A percentile compares a stretch with the other conserved stretches of the same genome.
Conservation (phyloP, 108 stramenopile species). For the Pseudonitzschia multistriata region DNA sequence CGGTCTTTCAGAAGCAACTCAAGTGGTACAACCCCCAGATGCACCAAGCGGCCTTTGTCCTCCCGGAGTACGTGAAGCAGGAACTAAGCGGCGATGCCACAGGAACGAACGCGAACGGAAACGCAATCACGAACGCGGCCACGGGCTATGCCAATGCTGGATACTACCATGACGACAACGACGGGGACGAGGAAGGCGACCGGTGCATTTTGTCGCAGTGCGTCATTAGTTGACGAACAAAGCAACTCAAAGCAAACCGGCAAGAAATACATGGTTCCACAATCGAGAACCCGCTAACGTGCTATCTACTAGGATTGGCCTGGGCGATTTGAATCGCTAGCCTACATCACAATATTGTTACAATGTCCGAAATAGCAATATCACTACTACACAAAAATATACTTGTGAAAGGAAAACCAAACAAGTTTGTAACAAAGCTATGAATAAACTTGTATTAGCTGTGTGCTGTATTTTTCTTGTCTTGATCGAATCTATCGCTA, state of each 20-base stretch:
- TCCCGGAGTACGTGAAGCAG: constrained; percentile 45
- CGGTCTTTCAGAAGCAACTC: constrained; percentile 33
- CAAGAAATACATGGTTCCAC: too few relatives aligned
- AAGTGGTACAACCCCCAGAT: constrained; percentile 72
- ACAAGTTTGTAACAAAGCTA: too few relatives aligned
- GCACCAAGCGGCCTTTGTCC: constrained; percentile 73
- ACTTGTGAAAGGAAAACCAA: too few relatives aligned
- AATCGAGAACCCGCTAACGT: too few relatives aligned
- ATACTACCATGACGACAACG: constrained; percentile 12
- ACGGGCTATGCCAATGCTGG: neutral
- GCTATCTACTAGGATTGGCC: too few relatives aligned
- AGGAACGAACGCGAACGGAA: neutral
- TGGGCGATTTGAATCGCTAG: too few relatives aligned
- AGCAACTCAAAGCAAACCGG: neutral
- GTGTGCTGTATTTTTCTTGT: too few relatives aligned
- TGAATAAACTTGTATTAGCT: too few relatives aligned
- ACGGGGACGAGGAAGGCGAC: constrained; percentile 17
- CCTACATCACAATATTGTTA: too few relatives aligned
- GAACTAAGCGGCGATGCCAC: neutral
- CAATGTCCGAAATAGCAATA: too few relatives aligned
- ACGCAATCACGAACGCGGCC: neutral
- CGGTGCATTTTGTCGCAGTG: constrained; percentile 21
- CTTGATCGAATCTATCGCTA: too few relatives aligned
- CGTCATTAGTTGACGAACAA: constrained; percentile 26
- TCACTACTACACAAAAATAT: too few relatives aligned